A percentile compares a stretch with the other conserved stretches of the same genome.
phyloP scores from a whole-genome alignment of 2,329 filamentous ascomycete genomes.

The Microsporum audouinii region DNA sequence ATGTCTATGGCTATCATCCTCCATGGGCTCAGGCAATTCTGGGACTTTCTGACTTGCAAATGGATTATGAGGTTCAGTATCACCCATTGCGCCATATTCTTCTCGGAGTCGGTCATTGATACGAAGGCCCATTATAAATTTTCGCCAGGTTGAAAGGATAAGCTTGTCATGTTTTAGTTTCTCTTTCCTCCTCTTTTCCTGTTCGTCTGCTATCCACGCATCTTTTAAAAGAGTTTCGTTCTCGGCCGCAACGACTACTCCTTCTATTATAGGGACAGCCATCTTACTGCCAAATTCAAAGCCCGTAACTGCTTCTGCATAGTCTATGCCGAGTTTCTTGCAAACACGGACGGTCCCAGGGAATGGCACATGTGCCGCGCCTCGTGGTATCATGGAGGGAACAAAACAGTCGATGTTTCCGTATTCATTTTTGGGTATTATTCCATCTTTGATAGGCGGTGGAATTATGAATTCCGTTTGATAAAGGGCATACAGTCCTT shows the following conservation, averaged over 20 bases:
- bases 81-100: constrained; percentile 56
- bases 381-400: constrained; percentile 78
- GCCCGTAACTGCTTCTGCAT: constrained; percentile 84
- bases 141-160: constrained; percentile 68
- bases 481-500: constrained; percentile 69
- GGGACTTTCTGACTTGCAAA: constrained; percentile 19
- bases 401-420: constrained; percentile 96
- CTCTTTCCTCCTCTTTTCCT: constrained; percentile 64
- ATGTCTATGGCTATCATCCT: constrained; percentile 9
- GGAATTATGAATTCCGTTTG: constrained; percentile 97
- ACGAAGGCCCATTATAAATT: constrained; percentile 72
- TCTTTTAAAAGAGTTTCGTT: constrained; percentile 63
- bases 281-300: constrained; percentile 95
- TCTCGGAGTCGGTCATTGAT: constrained; percentile 65
- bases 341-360: constrained; percentile 69
- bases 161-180: constrained; percentile 69
- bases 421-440: constrained; percentile 88
- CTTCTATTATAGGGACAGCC: constrained; percentile 83
- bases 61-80: constrained; percentile 26
- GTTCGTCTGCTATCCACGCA: constrained; percentile 66
- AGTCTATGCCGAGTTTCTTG: constrained; percentile 73
- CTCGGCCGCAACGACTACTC: constrained; percentile 77
- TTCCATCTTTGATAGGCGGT: constrained; percentile 66
- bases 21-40: constrained; percentile 6
- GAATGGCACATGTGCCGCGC: constrained; percentile 73